Conservation (phyloP, 2,329 filamentous ascomycete species). For the Cordyceps cicadae region DNA sequence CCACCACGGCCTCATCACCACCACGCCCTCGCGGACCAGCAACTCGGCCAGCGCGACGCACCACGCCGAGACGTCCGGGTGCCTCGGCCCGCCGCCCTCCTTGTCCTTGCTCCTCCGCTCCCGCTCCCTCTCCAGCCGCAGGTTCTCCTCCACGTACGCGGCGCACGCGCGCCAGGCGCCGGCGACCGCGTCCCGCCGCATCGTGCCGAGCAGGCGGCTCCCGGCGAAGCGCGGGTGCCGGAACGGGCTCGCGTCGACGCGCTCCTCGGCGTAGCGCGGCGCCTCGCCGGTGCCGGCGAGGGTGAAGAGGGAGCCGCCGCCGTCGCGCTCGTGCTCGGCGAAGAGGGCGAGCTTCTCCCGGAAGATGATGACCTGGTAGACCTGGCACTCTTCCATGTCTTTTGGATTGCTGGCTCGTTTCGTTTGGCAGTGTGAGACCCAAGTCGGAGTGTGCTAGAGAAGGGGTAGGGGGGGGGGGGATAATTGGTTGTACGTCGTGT, state of each 20-base stretch:
- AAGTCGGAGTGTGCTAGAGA: too few species aligned
- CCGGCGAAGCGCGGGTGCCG: not conserved
- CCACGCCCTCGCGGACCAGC: not conserved
- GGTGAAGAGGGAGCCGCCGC: not conserved
- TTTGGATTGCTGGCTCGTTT: too few species aligned
- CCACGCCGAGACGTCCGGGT: not conserved
- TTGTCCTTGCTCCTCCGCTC: too few species aligned
- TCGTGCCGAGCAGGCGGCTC: not conserved
- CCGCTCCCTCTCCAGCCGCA: too few species aligned
- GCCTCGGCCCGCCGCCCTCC: not conserved
- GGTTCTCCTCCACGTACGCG: not conserved
- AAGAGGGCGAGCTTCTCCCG: not conserved
- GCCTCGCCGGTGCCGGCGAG: not conserved
- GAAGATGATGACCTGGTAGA: not conserved
- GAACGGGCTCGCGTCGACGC: not conserved
- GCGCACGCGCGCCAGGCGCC: not conserved
- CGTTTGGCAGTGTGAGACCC: too few species aligned
- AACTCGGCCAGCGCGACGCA: not conserved
- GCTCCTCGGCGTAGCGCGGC: not conserved
- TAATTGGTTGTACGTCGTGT: too few species aligned
- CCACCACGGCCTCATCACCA: not conserved
- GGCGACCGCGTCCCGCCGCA: not conserved
- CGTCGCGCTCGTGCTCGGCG: not conserved
- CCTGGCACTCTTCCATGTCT: not conserved
- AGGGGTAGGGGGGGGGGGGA: too few species aligned